Evolutionary conservation across 495 filamentous ascomycete genomes (phyloP), one percentile per base, ranked within the genome.

Genomic region (Durotheca rogersii): DNA sequence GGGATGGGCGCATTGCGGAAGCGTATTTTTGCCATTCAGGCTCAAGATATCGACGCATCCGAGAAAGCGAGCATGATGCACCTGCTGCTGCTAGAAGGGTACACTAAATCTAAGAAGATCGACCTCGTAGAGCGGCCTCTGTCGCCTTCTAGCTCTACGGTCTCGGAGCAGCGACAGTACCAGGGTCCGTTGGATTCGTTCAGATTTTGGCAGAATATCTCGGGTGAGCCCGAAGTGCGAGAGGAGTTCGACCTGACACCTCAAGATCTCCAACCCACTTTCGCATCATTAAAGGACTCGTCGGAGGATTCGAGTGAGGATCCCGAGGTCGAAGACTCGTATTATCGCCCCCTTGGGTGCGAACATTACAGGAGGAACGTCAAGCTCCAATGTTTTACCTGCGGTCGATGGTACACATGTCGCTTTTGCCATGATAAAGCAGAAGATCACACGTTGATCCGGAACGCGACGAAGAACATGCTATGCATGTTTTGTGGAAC

Each of bases 401-500:
- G 93, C 71, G 82, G 83, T 58, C 82, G 78, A 53, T 99, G 94
- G 94, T 91, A 95, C 58, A 89, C 94, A 0, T 99, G 93, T 60
- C 85, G 93, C 15, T 86, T 96, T 65, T 99, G 93, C 65, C 93
- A 99, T 65, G 91, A 99, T 57, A 84, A 82, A 33, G 79, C 77
- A 16, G 88, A 96, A 65, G 84, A 90, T 60, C 93, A 98, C 70
- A 74, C 70, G 58, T 75, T 99, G 45, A 80, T 86, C 60, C 83
- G 93, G 35, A 81, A 80, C 39, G 85, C 87, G 51, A 97, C 91
- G 18, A 85, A 86, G 68, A 85, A 96, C 65, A 99, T 99, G 93
- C 76, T 97, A 15, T 99, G 93, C 72, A 99, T 99, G 93, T 76
- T 91, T 20, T 99, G 93, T 70, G 84, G 84, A 7, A 84, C 83